Conservation (phyloP, 192 early-diverging fungal species). For the Dissophora globulifera region DNA sequence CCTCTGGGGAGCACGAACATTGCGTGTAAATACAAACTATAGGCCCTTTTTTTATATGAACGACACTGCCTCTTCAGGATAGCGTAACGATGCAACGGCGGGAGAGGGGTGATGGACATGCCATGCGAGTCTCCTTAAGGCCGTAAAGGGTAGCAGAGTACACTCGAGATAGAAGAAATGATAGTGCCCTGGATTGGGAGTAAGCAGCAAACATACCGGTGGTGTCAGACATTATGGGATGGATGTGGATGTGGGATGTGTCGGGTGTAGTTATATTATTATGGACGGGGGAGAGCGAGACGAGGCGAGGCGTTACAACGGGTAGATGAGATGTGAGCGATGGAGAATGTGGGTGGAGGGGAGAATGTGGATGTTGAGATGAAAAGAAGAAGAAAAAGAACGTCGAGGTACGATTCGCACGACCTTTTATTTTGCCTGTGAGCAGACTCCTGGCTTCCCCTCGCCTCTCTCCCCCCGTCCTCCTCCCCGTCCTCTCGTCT, state of each 20-base stretch:
- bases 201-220: constrained; percentile 18
- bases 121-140: no score
- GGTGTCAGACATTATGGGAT: constrained; percentile 39
- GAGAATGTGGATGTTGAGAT: not conserved
- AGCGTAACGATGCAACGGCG: no score
- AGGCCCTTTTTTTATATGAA: no score
- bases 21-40: no score
- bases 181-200: not conserved
- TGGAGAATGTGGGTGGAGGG: not conserved
- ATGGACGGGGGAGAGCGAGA: not conserved
- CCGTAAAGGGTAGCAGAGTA: no score
- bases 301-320: not conserved
- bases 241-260: not conserved
- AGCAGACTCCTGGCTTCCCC: not conserved
- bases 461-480: not conserved
- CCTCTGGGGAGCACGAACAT: no score
- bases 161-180: not conserved
- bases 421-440: constrained; percentile 3
- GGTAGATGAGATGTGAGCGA: not conserved
- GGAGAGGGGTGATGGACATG: no score
- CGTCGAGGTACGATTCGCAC: constrained; percentile 3
- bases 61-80: no score
- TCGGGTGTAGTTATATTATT: not conserved
- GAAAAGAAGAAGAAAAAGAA: constrained; percentile 8
- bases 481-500: not conserved